A percentile compares a stretch with the other conserved stretches of the same genome.
Conservation (phyloP, 1,284 basidiomycete species). For the Kalmanozyma brasiliensis region DNA sequence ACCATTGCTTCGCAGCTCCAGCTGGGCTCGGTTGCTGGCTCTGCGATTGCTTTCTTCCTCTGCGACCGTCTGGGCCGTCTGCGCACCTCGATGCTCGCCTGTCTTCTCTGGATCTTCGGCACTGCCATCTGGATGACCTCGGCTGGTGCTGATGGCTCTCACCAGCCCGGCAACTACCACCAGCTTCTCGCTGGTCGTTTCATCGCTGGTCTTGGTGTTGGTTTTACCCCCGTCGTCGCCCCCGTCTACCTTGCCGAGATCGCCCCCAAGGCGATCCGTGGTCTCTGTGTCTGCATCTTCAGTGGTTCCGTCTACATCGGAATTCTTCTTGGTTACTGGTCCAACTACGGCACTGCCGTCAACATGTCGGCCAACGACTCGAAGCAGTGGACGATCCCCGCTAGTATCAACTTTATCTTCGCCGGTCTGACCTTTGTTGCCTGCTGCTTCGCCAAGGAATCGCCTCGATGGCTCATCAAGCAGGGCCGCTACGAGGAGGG, state of each 20-base stretch:
- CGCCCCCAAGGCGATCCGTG: slow-evolving; percentile 47
- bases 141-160: slow-evolving; percentile 28
- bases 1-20: slow-evolving; percentile 54
- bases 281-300: slow-evolving; percentile 47
- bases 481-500: slow-evolving; percentile 44
- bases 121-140: slow-evolving; percentile 56
- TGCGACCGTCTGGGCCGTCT: slow-evolving; percentile 49
- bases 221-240: slow-evolving; percentile 47
- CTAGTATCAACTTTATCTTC: slow-evolving; percentile 53
- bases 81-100: slow-evolving; percentile 47
- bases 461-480: slow-evolving; percentile 56
- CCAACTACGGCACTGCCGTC: slow-evolving; percentile 32
- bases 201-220: slow-evolving; percentile 54
- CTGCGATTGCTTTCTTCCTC: slow-evolving; percentile 55
- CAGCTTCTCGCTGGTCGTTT: slow-evolving; percentile 55
- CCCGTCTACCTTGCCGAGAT: slow-evolving; percentile 52
- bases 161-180: slow-evolving; percentile 34
- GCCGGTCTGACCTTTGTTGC: slow-evolving; percentile 46
- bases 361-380: slow-evolving; percentile 18
- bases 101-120: slow-evolving; percentile 53
- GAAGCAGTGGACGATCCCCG: slow-evolving; percentile 46
- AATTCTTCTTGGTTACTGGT: slow-evolving; percentile 41
- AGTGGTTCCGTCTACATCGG: slow-evolving; percentile 44
- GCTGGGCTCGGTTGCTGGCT: slow-evolving; percentile 48
- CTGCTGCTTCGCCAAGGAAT: slow-evolving; percentile 48